Evolutionary conservation across 345 rosid species (phyloP).

Genomic region (Pistacia integerrima): DNA sequence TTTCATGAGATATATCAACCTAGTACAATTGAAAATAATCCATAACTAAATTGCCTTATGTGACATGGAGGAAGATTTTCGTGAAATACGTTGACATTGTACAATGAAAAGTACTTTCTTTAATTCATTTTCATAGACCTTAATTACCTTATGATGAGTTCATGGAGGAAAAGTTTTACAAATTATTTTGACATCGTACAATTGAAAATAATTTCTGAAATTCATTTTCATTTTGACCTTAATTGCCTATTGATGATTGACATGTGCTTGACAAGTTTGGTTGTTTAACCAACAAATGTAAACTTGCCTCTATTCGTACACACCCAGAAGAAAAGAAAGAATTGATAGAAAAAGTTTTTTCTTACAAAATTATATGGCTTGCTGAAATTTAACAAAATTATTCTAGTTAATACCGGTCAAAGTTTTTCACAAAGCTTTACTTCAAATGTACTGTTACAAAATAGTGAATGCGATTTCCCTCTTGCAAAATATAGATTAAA

Average conservation of each 20-base stretch:
- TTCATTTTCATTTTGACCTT: neutral
- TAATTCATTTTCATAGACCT: too few species aligned
- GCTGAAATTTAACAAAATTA: neutral
- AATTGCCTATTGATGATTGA: neutral
- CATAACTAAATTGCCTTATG: too few species aligned
- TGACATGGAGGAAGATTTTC: too few species aligned
- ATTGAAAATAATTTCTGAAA: neutral
- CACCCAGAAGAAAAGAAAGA: neutral
- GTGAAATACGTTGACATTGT: too few species aligned
- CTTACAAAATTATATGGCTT: neutral
- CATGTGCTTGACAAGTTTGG: neutral
- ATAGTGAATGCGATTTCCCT: neutral
- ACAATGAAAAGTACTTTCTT: too few species aligned
- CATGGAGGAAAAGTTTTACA: too few species aligned
- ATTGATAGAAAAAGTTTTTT: neutral
- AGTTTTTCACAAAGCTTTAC: neutral
- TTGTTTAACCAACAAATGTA: neutral
- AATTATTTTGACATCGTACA: too few species aligned
- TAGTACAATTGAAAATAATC: too few species aligned
- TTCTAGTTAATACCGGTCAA: neutral
- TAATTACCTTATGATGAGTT: too few species aligned
- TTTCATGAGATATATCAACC: neutral
- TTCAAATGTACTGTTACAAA: neutral
- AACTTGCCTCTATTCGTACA: neutral
- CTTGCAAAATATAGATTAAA: slow-evolving; percentile 3